Percentiles rank a stretch among this genome's conserved stretches.
Conservation (phyloP, 257 asterid species). For the Salvia hispanica region DNA sequence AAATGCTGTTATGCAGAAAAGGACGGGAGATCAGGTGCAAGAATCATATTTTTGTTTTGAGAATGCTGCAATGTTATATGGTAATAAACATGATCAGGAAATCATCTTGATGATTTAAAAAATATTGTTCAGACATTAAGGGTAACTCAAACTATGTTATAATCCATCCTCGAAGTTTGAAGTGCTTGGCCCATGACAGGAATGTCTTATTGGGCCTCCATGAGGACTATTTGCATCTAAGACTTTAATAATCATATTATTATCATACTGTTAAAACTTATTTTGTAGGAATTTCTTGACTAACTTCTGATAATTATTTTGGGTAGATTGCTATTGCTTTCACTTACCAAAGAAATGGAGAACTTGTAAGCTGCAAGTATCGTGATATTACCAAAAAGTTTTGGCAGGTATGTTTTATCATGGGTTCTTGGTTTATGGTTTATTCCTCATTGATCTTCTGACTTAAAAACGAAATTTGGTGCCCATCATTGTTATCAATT, state of each 20-base stretch:
- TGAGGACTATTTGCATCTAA: conserved; percentile 12
- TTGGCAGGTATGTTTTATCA: conserved; percentile 65
- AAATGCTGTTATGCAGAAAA: conserved; percentile 85
- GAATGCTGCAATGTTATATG: conserved; percentile 8
- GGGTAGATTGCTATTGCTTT: conserved; percentile 80
- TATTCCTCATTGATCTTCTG: conserved; percentile 14
- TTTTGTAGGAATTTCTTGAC: not conserved
- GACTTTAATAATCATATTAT: not conserved
- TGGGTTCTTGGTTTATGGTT: conserved; percentile 15
- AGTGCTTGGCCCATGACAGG: not conserved
- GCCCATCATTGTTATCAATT: not conserved
- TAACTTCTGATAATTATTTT: conserved; percentile 5
- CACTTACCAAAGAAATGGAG: conserved; percentile 70
- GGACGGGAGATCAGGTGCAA: conserved; percentile 62
- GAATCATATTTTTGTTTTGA: conserved; percentile 12
- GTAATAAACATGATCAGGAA: conserved; percentile 1
- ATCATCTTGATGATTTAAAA: conserved; percentile 13
- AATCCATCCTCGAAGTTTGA: not conserved
- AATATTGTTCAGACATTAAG: conserved; percentile 3
- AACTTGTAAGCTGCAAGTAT: conserved; percentile 87
- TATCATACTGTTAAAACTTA: not conserved
- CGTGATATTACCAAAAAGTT: conserved; percentile 65
- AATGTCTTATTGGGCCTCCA: not conserved
- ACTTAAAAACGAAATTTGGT: not conserved
- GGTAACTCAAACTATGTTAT: conserved; percentile 2